These are phyloP conservation scores for Vigna reflexopilosa DNA, from an alignment of 306 rosid genomes.

Conservation along the genomic window DNA sequence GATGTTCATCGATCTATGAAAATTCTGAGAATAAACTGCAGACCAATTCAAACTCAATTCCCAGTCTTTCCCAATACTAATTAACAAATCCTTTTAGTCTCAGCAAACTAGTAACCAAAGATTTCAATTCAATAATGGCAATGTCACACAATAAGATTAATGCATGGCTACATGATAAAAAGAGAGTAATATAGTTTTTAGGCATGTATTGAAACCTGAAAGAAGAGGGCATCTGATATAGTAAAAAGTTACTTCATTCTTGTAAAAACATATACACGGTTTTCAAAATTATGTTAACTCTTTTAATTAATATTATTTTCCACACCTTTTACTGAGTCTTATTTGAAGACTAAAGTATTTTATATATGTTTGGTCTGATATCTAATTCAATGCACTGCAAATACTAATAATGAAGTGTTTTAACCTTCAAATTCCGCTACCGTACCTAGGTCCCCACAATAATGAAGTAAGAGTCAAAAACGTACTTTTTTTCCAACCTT, in stretches of 20 bases:
- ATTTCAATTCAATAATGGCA: too few species aligned
- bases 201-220: too few species aligned
- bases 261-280: not conserved
- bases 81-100: too few species aligned
- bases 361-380: slow-evolving; percentile 1
- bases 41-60: slow-evolving; percentile 33
- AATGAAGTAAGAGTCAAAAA: not conserved
- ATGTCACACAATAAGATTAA: too few species aligned
- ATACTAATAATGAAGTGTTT: not conserved
- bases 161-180: too few species aligned
- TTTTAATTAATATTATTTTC: not conserved
- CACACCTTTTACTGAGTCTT: not conserved
- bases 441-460: slow-evolving; percentile 3
- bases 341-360: not conserved
- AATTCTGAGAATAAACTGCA: not conserved
- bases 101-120: too few species aligned
- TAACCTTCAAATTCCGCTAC: slow-evolving; percentile 39
- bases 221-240: too few species aligned
- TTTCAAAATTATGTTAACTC: not conserved
- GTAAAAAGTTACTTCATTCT: too few species aligned
- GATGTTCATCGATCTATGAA: not conserved
- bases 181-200: too few species aligned
- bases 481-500: not conserved
- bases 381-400: slow-evolving; percentile 18
- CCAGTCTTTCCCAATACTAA: slow-evolving; percentile 13